Evolutionary conservation across 2,329 filamentous ascomycete species (phyloP).

Genomic region (Pleoardoris graminearum): DNA sequence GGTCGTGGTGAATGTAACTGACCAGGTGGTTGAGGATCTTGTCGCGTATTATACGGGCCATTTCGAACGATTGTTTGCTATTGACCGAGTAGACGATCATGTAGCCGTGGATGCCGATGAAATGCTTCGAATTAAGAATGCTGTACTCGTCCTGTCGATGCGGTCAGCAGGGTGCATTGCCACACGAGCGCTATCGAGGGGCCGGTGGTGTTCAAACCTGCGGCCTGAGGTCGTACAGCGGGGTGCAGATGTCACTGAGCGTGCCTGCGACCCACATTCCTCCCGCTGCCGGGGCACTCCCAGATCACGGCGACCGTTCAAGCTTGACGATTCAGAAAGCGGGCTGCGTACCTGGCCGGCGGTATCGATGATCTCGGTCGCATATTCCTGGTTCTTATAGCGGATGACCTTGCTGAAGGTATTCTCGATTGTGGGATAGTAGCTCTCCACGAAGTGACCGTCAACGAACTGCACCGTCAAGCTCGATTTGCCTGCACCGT

Average conservation of each 20-base stretch:
- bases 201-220: neutral
- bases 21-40: conserved; percentile 97
- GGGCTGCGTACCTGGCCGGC: conserved; percentile 75
- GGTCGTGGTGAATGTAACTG: conserved; percentile 42
- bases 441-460: conserved; percentile 97
- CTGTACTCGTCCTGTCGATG: conserved; percentile 87
- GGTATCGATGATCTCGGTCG: conserved; percentile 97
- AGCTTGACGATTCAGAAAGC: conserved; percentile 10
- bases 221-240: conserved; percentile 7
- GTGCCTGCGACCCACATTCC: too few relatives aligned
- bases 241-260: conserved; percentile 19
- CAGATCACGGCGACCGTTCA: too few relatives aligned
- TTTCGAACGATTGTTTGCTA: conserved; percentile 92
- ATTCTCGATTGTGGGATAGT: conserved; percentile 99
- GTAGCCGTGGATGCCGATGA: conserved; percentile 98
- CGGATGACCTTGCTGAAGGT: conserved; percentile 96
- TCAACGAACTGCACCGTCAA: conserved; percentile 97
- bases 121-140: conserved; percentile 97
- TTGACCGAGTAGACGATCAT: conserved; percentile 98
- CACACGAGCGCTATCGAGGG: too few relatives aligned
- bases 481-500: conserved; percentile 82
- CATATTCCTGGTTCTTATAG: conserved; percentile 88
- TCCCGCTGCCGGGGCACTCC: too few relatives aligned
- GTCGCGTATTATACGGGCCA: conserved; percentile 93
- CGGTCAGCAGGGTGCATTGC: neutral